Evolutionary conservation across 1,139 yeast genomes (phyloP).

Genomic region (Magnusiomyces ingens): DNA sequence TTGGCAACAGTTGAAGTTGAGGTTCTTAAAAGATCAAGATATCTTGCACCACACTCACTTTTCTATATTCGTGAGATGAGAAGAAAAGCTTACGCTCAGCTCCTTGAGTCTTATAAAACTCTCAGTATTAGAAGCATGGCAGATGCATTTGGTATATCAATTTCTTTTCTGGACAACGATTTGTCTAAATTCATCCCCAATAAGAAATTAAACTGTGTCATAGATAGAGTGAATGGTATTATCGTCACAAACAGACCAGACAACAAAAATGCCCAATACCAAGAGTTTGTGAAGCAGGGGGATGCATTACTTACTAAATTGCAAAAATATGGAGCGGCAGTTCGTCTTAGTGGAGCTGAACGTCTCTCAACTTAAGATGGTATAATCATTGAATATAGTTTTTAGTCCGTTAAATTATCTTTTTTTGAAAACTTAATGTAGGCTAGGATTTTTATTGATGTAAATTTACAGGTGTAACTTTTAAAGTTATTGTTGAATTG

Average conservation of each 20-base stretch:
- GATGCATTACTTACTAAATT: slow-evolving; percentile 87
- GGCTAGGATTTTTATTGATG: no score
- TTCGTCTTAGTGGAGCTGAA: slow-evolving; percentile 88
- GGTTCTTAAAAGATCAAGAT: slow-evolving; percentile 67
- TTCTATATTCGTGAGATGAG: slow-evolving; percentile 89
- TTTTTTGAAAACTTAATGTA: background rate
- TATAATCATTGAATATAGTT: background rate
- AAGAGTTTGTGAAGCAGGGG: slow-evolving; percentile 81
- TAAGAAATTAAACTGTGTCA: slow-evolving; percentile 82
- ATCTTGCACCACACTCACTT: slow-evolving; percentile 69
- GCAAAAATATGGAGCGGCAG: slow-evolving; percentile 97
- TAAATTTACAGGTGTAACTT: no score
- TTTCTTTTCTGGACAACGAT: slow-evolving; percentile 74
- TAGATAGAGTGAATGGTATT: slow-evolving; percentile 92
- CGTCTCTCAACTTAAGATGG: slow-evolving; percentile 15
- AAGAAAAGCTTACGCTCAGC: slow-evolving; percentile 90
- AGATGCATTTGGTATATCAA: slow-evolving; percentile 78
- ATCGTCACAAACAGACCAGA: slow-evolving; percentile 96
- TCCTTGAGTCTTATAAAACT: slow-evolving; percentile 89
- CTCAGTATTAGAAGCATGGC: slow-evolving; percentile 91
- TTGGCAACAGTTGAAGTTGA: slow-evolving; percentile 73
- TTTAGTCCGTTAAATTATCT: background rate
- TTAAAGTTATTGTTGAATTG: no score
- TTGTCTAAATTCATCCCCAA: slow-evolving; percentile 87
- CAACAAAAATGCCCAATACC: slow-evolving; percentile 91